phyloP scores from a whole-genome alignment of 371 early-diverging fungal species.

The Mortierella sp. region DNA sequence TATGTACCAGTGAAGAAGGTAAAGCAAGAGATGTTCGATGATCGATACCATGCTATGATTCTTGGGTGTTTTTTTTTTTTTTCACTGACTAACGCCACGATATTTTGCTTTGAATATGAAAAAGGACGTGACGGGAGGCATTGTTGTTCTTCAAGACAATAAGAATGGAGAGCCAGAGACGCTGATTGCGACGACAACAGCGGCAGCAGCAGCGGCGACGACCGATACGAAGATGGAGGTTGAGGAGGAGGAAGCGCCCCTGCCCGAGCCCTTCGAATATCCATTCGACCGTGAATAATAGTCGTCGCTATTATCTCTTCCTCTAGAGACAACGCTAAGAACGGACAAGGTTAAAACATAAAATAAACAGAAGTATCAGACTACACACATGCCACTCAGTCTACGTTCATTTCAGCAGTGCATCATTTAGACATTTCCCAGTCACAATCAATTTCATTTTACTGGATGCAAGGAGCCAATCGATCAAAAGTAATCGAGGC shows the following conservation, averaged over 20 bases:
- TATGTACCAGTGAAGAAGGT: constrained; percentile 90
- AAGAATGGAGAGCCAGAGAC: constrained; percentile 69
- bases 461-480: no score
- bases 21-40: neutral
- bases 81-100: neutral
- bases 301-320: neutral
- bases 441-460: no score
- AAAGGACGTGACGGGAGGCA: constrained; percentile 79
- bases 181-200: constrained; percentile 58
- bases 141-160: constrained; percentile 78
- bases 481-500: no score
- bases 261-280: constrained; percentile 91
- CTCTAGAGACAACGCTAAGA: neutral
- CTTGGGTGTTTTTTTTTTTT: neutral
- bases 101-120: no score
- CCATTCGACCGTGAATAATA: constrained; percentile 64
- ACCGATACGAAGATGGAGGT: constrained; percentile 56
- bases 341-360: no score
- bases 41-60: neutral
- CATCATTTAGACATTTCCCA: no score
- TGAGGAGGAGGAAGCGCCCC: constrained; percentile 76
- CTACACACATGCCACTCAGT: no score
- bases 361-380: no score
- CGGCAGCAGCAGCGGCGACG: constrained; percentile 10
- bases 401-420: no score